Evolutionary conservation across 805 yeast species (phyloP), one percentile per base, ranked within the genome.

Genomic region (Wickerhamiella bombiphila): DNA sequence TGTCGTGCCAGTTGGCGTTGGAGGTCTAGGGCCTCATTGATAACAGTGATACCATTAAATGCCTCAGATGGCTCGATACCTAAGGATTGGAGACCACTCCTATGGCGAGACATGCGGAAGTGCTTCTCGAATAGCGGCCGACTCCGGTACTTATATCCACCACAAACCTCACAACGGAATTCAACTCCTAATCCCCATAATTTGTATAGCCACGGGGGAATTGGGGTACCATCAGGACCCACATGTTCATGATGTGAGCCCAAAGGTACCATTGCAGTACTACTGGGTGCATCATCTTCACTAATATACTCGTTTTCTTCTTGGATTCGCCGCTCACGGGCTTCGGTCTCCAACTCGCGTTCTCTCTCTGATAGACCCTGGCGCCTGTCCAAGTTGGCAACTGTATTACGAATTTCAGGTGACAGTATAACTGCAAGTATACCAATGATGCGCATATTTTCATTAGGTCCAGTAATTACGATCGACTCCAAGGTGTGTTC

Each of bases 141-240:
- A 1, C 98, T 98, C 48, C 71, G 69, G 57, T 77, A 88, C 5
- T 63, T 60, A 22, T 59, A 55, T 49, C 80, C 74, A 4, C 93
- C 93, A 54, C 98, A 91, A 5, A 91, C 70, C 57, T 91, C 96
- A 55, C 98, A 91, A 1, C 58, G 50, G 48, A 73, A 81, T 37
- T 69, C 72, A 31, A 71, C 67, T 39, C 80, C 80, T 8, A 86
- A 63, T 0, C 98, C 98, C 50, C 83, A 85, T 32, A 86, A 62
- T 56, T 86, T 91, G 65, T 74, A 86, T 21, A 91, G 63, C 98
- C 98, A 91, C 38, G 67, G 73, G 1, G 98, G 98, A 21, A 91
- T 82, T 1, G 96, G 96, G 29, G 68, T 69, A 0, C 96, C 96
- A 57, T 86, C 96, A 15, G 80, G 69, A 0, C 94, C 97, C 0